Percentiles rank a stretch among this genome's conserved stretches.
These are phyloP conservation scores for Chaetomium tenue DNA, from an alignment of 495 filamentous ascomycete species.

Conservation along the genomic window DNA sequence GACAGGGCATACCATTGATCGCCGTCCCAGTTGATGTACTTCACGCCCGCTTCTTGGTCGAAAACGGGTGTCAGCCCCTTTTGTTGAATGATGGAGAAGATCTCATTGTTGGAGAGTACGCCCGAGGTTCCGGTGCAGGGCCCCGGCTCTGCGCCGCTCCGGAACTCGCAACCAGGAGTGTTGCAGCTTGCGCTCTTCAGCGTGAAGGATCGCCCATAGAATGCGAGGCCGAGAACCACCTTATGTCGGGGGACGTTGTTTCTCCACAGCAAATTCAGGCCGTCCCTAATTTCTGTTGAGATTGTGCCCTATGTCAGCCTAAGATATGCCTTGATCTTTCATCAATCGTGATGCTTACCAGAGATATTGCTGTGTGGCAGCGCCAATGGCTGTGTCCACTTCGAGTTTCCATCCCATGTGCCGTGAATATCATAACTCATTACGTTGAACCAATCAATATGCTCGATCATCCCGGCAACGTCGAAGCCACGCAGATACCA, in stretches of 20 bases:
- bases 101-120: conserved; percentile 41
- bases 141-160: conserved; percentile 30
- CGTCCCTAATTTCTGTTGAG: conserved; percentile 53
- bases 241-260: conserved; percentile 41
- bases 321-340: no score
- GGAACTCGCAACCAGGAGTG: conserved; percentile 33
- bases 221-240: conserved; percentile 51
- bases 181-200: conserved; percentile 28
- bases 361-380: conserved; percentile 49
- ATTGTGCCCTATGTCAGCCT: no score
- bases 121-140: conserved; percentile 34
- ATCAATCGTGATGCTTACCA: no score
- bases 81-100: conserved; percentile 17
- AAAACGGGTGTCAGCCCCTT: background rate
- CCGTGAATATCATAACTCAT: conserved; percentile 56
- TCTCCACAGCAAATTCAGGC: conserved; percentile 51
- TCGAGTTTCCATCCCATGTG: conserved; percentile 31
- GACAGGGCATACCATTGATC: background rate
- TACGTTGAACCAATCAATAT: conserved; percentile 54
- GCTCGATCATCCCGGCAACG: conserved; percentile 32
- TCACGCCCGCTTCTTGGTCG: background rate
- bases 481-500: conserved; percentile 55
- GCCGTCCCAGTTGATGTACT: background rate
- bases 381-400: conserved; percentile 35
- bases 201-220: conserved; percentile 50